phyloP scores from a whole-genome alignment of 371 early-diverging fungal genomes.

The Choanephora cucurbitarum region DNA sequence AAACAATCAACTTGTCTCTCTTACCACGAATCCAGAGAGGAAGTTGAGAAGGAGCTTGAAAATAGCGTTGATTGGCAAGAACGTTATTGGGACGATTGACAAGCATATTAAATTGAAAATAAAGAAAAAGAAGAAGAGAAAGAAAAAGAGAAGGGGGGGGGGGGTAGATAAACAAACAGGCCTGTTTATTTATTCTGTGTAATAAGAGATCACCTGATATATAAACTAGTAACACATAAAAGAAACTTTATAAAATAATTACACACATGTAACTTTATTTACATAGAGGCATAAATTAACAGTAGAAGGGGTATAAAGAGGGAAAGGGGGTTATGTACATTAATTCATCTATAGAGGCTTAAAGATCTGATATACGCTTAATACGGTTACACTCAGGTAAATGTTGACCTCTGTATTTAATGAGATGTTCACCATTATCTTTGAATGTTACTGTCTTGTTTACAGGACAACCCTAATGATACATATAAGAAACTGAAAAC shows the following conservation, averaged over 20 bases:
- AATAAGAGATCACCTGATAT: conserved; percentile 17
- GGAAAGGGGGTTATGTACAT: conserved; percentile 1
- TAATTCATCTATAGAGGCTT: neutral
- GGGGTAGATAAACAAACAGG: too few relatives aligned
- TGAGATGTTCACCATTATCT: conserved; percentile 50
- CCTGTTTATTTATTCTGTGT: neutral
- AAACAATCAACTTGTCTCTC: conserved; percentile 28
- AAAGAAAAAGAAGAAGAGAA: conserved; percentile 19
- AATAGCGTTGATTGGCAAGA: conserved; percentile 33
- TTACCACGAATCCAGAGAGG: conserved; percentile 42
- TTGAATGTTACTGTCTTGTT: conserved; percentile 60
- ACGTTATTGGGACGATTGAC: conserved; percentile 42
- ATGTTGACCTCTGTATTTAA: conserved; percentile 58
- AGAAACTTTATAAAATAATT: too few relatives aligned
- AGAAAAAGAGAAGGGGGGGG: conserved; percentile 12
- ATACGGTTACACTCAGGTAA: conserved; percentile 44
- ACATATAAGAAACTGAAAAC: too few relatives aligned
- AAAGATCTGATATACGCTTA: conserved; percentile 33
- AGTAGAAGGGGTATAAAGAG: neutral
- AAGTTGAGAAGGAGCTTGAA: conserved; percentile 36
- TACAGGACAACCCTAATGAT: conserved; percentile 45
- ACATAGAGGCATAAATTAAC: neutral
- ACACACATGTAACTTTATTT: too few relatives aligned
- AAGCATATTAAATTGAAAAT: conserved; percentile 26
- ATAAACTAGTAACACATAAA: conserved; percentile 4